Evolutionary conservation across 2,329 filamentous ascomycete species (phyloP).

Genomic region (Hortaea werneckii): DNA sequence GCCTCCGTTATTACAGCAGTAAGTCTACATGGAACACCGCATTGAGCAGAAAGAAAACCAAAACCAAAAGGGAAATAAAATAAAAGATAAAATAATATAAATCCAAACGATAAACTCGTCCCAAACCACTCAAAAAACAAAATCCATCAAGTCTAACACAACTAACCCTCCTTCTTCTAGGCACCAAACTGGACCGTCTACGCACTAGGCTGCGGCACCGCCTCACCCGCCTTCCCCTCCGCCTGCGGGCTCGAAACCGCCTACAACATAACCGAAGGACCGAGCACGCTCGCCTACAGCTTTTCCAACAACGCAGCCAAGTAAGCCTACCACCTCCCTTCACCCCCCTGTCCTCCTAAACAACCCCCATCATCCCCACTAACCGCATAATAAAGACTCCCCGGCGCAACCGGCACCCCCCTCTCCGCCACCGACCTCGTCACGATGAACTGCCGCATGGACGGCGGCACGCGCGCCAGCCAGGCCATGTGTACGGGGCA

Average conservation of each 20-base stretch:
- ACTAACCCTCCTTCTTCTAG: neutral
- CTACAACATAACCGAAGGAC: conserved; percentile 21
- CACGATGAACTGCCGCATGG: conserved; percentile 16
- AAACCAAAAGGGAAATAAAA: neutral
- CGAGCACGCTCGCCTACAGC: conserved; percentile 17
- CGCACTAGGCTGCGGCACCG: conserved; percentile 14
- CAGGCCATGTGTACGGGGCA: conserved; percentile 5
- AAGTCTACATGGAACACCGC: neutral
- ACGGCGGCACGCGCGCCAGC: conserved; percentile 11
- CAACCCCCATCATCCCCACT: conserved; percentile 4
- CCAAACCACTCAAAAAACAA: neutral
- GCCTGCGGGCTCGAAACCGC: conserved; percentile 15
- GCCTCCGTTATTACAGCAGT: conserved; percentile 14
- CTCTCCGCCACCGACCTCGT: conserved; percentile 3
- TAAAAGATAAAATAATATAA: neutral
- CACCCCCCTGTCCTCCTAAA: neutral
- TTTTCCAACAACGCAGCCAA: conserved; percentile 7
- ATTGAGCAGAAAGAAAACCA: no score
- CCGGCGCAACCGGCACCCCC: conserved; percentile 8
- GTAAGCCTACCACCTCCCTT: conserved; percentile 1
- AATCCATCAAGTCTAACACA: neutral
- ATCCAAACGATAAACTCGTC: neutral
- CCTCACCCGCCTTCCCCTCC: conserved; percentile 5
- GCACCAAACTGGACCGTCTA: conserved; percentile 17
- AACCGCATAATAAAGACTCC: conserved; percentile 1